Percentiles rank a stretch among this genome's conserved stretches.
Conservation (phyloP, 2,329 filamentous ascomycete species). For the Fusarium continuum region DNA sequence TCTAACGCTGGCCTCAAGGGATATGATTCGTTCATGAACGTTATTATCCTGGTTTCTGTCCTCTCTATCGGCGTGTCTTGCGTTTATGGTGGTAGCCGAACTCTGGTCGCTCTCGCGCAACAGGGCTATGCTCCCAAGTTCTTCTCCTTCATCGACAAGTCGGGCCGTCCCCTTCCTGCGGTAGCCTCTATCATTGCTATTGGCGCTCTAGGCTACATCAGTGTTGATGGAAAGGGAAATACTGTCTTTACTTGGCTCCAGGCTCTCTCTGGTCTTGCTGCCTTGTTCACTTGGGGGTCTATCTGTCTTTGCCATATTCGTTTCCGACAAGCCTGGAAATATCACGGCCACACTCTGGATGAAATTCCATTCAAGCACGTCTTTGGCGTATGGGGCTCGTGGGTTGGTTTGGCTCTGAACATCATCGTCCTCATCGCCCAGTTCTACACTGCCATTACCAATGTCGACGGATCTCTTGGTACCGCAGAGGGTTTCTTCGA, state of each 20-base stretch:
- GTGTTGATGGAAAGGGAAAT: constrained; percentile 54
- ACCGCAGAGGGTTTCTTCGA: constrained; percentile 60
- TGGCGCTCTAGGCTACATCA: constrained; percentile 61
- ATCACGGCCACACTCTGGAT: constrained; percentile 68
- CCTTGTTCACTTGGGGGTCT: constrained; percentile 75
- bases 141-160: constrained; percentile 66
- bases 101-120: constrained; percentile 66
- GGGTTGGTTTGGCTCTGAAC: constrained; percentile 67
- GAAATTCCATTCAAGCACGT: constrained; percentile 73
- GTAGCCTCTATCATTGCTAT: constrained; percentile 59
- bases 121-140: constrained; percentile 67
- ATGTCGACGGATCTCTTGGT: constrained; percentile 43
- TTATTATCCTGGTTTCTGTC: constrained; percentile 66
- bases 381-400: constrained; percentile 71
- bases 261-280: constrained; percentile 70
- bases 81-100: constrained; percentile 68
- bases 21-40: constrained; percentile 67
- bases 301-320: constrained; percentile 76
- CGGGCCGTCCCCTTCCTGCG: constrained; percentile 63
- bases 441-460: constrained; percentile 58
- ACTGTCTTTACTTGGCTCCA: constrained; percentile 72
- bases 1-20: constrained; percentile 61
- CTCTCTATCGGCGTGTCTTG: constrained; percentile 67
- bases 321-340: constrained; percentile 71
- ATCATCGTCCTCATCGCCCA: constrained; percentile 65